A percentile compares a stretch with the other conserved stretches of the same genome.
These are phyloP conservation scores for Limnanthes douglasii DNA, from an alignment of 345 rosid genomes.

Conservation along the genomic window DNA sequence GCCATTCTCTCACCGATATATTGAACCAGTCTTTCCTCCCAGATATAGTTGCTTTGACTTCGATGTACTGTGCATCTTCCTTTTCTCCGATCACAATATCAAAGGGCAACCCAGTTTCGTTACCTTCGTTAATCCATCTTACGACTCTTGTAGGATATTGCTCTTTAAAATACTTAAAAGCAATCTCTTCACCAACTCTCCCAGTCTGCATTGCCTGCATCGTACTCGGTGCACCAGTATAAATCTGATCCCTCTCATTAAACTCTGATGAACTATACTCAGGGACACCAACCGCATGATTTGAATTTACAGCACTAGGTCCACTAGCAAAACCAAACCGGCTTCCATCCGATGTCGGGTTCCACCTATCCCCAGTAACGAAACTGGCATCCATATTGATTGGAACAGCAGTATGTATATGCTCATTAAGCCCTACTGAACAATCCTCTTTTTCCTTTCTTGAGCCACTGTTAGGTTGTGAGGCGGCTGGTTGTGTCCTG, in stretches of 20 bases:
- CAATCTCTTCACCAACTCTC: constrained; percentile 56
- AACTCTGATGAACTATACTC: constrained; percentile 15
- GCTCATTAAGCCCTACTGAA: constrained; percentile 6
- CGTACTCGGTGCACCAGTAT: constrained; percentile 25
- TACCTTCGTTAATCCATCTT: constrained; percentile 64
- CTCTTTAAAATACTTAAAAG: constrained; percentile 35
- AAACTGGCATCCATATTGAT: constrained; percentile 13
- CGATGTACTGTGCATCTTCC: constrained; percentile 32
- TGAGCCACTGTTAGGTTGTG: constrained; percentile 11
- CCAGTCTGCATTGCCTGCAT: constrained; percentile 40
- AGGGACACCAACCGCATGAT: constrained; percentile 13
- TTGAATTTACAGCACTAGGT: constrained; percentile 13
- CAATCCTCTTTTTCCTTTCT: constrained; percentile 12
- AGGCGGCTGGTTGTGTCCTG: constrained; percentile 14
- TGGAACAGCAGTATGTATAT: constrained; percentile 19
- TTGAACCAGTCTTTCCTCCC: constrained; percentile 65
- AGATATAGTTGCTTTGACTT: constrained; percentile 80
- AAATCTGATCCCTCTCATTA: constrained; percentile 34
- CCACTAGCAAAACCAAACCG: not conserved
- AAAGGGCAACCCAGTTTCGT: constrained; percentile 71
- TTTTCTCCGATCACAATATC: constrained; percentile 32
- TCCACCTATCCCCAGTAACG: constrained; percentile 7
- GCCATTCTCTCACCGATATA: constrained; percentile 72
- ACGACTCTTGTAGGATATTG: constrained; percentile 24
- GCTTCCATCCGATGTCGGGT: constrained; percentile 7